Evolutionary conservation across 345 rosid species (phyloP).

Genomic region (Mallotus nudiflorus): DNA sequence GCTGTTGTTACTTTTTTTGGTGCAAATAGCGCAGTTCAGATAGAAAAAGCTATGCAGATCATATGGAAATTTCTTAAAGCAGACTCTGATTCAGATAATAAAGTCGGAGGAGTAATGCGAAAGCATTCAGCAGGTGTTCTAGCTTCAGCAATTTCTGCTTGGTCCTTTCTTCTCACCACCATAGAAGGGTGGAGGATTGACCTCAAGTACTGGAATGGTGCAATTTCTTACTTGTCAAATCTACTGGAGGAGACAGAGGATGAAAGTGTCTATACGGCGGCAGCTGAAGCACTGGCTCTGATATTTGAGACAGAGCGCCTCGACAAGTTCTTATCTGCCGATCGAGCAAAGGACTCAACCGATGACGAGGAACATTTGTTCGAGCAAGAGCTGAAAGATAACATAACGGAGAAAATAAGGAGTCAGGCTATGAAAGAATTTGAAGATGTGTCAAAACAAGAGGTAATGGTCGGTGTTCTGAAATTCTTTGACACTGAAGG

Average conservation of each 20-base stretch:
- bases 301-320: constrained; percentile 8
- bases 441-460: neutral
- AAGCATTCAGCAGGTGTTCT: too few species aligned
- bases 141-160: too few species aligned
- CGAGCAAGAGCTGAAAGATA: neutral
- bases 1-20: too few species aligned
- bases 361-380: too few species aligned
- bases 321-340: neutral
- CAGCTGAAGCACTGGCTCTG: constrained; percentile 8
- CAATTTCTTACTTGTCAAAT: neutral
- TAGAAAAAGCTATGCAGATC: too few species aligned
- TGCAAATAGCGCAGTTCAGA: too few species aligned
- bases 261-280: neutral
- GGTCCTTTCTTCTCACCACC: too few species aligned
- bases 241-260: neutral
- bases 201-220: too few species aligned
- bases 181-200: too few species aligned
- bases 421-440: neutral
- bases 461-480: neutral
- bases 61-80: too few species aligned
- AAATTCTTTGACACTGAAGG: neutral
- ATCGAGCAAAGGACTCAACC: neutral
- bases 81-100: too few species aligned
- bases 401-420: neutral
- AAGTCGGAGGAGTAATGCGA: too few species aligned